Evolutionary conservation across 495 filamentous ascomycete genomes (phyloP), one percentile per base, ranked within the genome.

Genomic region (Talaromyces liani): DNA sequence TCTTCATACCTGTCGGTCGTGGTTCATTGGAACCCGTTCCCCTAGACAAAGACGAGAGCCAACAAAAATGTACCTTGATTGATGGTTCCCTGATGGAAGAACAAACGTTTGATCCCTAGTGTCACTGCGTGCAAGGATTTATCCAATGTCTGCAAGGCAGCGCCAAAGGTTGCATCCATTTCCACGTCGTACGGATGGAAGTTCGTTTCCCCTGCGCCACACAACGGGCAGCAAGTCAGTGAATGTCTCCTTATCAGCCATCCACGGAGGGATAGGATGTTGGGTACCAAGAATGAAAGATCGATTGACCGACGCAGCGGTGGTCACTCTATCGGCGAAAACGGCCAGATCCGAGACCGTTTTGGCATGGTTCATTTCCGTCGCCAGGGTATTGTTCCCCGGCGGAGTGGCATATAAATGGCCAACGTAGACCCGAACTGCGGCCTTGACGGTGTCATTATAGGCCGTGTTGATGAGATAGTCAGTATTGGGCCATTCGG

Each of bases 361-460:
- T 27, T 55, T 55, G 51, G 51, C n/a, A 24, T 55, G 51, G 8
- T 55, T 55, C 51, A 55, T 55, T 27, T 55, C 51, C 20, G 24
- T 55, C n/a, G 51, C 51, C 10, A 55, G 51, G 5, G 51, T 55
- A 27, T 20, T 55, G 51, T 55, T 55, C 16, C 51, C 51, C n/a
- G 51, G 51, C 24, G 51, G 51, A 27, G 51, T 20, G n/a, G 16
- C 51, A 55, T 55, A 55, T 55, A 55, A 55, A 55, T 55, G 51
- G 16, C 51, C 51, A 55, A 55, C 51, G 10, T 55, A 55, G 51
- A 55, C 51, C 51, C 4, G n/a, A 20, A 55, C 51, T 20, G 51
- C 51, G 24, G n/a, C 24, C 9, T 55, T 55, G 51, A 55, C 51
- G n/a, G 51, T 55, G 22, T 55, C 51, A 55, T 55, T 55, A 27